Conservation (phyloP, 2,329 filamentous ascomycete species). For the Fusarium oxysporum region DNA sequence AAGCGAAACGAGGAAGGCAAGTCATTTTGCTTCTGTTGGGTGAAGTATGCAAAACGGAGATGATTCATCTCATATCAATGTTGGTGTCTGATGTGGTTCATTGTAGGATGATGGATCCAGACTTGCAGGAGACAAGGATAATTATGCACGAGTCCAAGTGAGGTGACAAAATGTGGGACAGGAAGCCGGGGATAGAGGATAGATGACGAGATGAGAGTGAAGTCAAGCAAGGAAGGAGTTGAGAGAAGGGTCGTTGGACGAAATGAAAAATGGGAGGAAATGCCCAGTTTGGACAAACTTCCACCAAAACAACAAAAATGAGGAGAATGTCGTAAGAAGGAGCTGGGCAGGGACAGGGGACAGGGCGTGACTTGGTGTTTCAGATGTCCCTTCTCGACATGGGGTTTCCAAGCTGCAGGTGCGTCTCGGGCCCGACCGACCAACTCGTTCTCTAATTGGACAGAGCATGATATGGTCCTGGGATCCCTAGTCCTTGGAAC, state of each 20-base stretch:
- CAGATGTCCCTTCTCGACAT: conserved; percentile 34
- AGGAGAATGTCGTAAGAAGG: conserved; percentile 23
- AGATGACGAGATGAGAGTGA: background rate
- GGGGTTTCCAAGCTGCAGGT: conserved; percentile 34
- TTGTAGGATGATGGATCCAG: background rate
- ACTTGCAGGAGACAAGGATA: conserved; percentile 8
- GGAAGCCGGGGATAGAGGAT: background rate
- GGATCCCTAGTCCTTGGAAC: conserved; percentile 34
- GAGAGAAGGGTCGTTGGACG: background rate
- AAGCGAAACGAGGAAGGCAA: conserved; percentile 1
- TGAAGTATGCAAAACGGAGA: background rate
- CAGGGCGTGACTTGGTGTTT: conserved; percentile 24
- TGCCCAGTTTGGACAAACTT: conserved; percentile 15
- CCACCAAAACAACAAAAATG: conserved; percentile 15
- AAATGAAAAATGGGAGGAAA: conserved; percentile 22
- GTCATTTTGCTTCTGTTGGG: background rate
- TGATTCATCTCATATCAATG: conserved; percentile 4
- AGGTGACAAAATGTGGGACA: conserved; percentile 21
- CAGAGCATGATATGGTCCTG: background rate
- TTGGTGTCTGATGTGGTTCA: conserved; percentile 21
- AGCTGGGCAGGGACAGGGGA: background rate
- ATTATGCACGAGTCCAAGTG: conserved; percentile 8
- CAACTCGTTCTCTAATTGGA: conserved; percentile 20
- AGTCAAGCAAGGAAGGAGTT: background rate
- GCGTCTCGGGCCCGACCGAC: conserved; percentile 26